Evolutionary conservation across 1,284 basidiomycete genomes (phyloP).

Genomic region (Puccinia triticina): DNA sequence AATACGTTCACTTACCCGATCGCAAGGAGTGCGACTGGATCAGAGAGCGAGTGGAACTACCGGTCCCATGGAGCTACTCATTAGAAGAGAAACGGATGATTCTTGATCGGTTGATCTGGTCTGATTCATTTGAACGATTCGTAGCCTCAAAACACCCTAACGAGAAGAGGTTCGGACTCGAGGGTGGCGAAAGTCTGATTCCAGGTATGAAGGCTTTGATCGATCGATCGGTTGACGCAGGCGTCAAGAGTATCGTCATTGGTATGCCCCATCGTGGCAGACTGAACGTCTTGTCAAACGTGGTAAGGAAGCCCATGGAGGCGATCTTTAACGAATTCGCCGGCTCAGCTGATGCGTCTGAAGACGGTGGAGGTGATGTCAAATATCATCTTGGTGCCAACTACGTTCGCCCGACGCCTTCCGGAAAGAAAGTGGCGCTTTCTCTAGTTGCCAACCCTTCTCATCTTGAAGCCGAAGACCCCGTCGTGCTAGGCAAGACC

Average conservation of each 20-base stretch:
- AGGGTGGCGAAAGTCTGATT: conserved; percentile 95
- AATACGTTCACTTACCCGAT: conserved; percentile 98
- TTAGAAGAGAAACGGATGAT: conserved; percentile 99
- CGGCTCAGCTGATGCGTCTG: conserved; percentile 70
- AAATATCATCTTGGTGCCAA: conserved; percentile 99
- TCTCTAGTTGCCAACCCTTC: conserved; percentile 99
- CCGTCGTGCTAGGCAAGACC: conserved; percentile 96
- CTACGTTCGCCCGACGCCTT: conserved; percentile 96
- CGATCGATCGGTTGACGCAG: conserved; percentile 93
- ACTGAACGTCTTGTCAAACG: conserved; percentile 95
- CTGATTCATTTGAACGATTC: conserved; percentile 98
- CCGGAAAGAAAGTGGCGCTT: conserved; percentile 94
- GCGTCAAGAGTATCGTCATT: conserved; percentile 92
- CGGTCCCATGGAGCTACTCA: conserved; percentile 97
- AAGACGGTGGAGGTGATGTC: conserved; percentile 90
- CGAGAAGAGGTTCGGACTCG: conserved; percentile 98
- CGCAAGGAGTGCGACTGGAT: conserved; percentile 99
- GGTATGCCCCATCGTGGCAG: conserved; percentile 99
- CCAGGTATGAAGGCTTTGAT: conserved; percentile 99
- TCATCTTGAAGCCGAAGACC: conserved; percentile 95
- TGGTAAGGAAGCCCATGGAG: conserved; percentile 97
- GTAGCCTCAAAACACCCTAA: conserved; percentile 98
- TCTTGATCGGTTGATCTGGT: conserved; percentile 98
- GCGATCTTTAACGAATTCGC: conserved; percentile 98
- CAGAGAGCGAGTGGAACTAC: conserved; percentile 90